Base-by-base conservation (phyloP, 352 stramenopile species). In the Globisporangium uncinulatum region DNA sequence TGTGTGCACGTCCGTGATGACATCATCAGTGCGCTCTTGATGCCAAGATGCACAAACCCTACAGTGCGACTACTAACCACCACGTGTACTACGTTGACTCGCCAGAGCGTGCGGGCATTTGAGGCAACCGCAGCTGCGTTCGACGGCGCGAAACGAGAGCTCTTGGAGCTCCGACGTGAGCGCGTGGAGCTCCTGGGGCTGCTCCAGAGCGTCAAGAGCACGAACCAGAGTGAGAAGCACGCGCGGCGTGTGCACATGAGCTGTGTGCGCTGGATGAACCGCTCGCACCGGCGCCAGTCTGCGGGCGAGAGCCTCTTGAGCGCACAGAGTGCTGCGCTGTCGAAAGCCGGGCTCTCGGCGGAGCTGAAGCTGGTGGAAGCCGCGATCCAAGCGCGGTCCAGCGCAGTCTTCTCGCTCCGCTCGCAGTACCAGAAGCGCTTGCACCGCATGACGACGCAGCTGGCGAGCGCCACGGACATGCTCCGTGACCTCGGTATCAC, bases 241-340 rank as follows among this genome's bases (percentile, higher is more conserved):
- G 61, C 67, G 45, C 73, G 79, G 4, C 64, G 71, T 41, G 56
- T 78, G 51, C 75, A 87, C 46, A 85, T 89, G 79, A 80, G 83
- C 56, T 87, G 79, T 42, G 63, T 87, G 14, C 68, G 67, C 3
- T 87, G 73, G 73, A 78, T 89, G 62, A 89, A 89, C 48, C 71
- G 79, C 29, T 81, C 79, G 21, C 69, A 70, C 3, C 65, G 79
- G 42, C 69, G 79, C 31, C 71, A 70, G 39, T 57, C 69, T 5
- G 77, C 76, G 4, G 50, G 48, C 20, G 60, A 54, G 0, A 74
- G 79, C 17, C 72, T 67, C 9, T 57, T 66, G 4, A 69, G 66
- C 13, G 71, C 77, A 13, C 71, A 83, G 41, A 62, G 61, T 39
- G 61, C 64, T 8, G 70, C 76, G 32, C 39, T 86, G 32, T 82